Conservation (phyloP, 768 basidiomycete genomes). For the Rhodotorula toruloides region DNA sequence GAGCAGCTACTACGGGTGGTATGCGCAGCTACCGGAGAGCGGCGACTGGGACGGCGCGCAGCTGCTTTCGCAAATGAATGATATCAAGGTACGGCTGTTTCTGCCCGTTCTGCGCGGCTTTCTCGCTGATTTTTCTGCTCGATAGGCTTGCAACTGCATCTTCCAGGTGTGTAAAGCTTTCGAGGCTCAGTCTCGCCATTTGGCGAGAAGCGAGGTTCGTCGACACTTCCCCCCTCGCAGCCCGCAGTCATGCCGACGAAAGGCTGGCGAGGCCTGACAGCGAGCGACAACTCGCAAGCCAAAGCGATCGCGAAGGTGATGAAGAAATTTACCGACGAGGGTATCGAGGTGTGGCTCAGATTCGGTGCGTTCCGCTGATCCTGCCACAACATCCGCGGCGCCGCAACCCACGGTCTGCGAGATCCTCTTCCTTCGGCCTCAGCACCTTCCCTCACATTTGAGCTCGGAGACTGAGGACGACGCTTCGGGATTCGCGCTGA, state of each 20-base stretch:
- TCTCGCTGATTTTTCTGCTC: no score
- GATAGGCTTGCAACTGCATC: slow-evolving; percentile 27
- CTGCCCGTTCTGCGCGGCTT: no score
- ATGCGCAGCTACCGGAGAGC: slow-evolving; percentile 19
- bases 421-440: neutral
- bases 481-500: neutral
- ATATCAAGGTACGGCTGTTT: no score
- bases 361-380: slow-evolving; percentile 35
- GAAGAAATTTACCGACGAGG: slow-evolving; percentile 43
- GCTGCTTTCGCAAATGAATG: slow-evolving; percentile 18
- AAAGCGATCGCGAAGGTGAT: slow-evolving; percentile 41
- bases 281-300: slow-evolving; percentile 37
- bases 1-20: slow-evolving; percentile 21
- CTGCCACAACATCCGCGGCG: no score
- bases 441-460: neutral
- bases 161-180: slow-evolving; percentile 28
- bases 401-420: no score
- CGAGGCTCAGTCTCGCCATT: neutral
- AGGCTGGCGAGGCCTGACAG: slow-evolving; percentile 39
- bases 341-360: slow-evolving; percentile 42
- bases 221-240: slow-evolving; percentile 11
- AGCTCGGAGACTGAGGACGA: no score
- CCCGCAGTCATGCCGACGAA: slow-evolving; percentile 34
- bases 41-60: slow-evolving; percentile 27
- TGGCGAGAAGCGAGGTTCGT: neutral